These are phyloP conservation scores for Zygotorulaspora florentina DNA, from an alignment of 805 yeast species.

Conservation along the genomic window DNA sequence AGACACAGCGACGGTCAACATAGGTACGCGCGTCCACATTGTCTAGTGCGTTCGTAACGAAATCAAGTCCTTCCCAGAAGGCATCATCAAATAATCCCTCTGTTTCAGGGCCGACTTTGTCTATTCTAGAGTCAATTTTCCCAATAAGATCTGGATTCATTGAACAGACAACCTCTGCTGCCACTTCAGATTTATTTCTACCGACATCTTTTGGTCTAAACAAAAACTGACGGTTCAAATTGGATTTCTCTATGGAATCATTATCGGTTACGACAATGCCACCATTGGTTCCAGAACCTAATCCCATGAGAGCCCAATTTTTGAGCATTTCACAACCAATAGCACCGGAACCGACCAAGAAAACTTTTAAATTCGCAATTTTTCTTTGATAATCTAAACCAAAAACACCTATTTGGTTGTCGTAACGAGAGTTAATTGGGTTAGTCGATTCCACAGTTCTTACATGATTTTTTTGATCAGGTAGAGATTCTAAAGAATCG, in stretches of 20 bases:
- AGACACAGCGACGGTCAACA: constrained; percentile 95
- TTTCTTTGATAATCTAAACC: constrained; percentile 73
- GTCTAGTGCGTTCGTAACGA: constrained; percentile 95
- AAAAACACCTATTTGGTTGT: constrained; percentile 91
- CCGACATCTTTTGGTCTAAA: constrained; percentile 96
- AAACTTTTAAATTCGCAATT: constrained; percentile 73
- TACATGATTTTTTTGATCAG: constrained; percentile 51
- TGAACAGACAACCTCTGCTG: constrained; percentile 72
- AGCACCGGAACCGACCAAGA: constrained; percentile 96
- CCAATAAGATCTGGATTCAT: constrained; percentile 86
- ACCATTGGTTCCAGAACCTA: constrained; percentile 90
- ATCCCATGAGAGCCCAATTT: constrained; percentile 96
- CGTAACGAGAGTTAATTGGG: constrained; percentile 81
- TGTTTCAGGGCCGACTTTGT: constrained; percentile 92
- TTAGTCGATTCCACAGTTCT: constrained; percentile 69
- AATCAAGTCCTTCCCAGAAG: constrained; percentile 80
- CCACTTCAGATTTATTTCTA: constrained; percentile 81
- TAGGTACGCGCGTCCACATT: constrained; percentile 97
- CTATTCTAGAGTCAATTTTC: constrained; percentile 69
- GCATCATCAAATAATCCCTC: constrained; percentile 78
- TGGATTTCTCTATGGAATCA: constrained; percentile 92
- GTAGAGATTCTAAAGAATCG: constrained; percentile 90
- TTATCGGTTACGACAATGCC: constrained; percentile 83
- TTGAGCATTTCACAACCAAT: constrained; percentile 98
- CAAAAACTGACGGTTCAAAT: constrained; percentile 91